Evolutionary conservation across 2,329 filamentous ascomycete genomes (phyloP), one percentile per base, ranked within the genome.

Genomic region (Pseudogymnoascus sp.): DNA sequence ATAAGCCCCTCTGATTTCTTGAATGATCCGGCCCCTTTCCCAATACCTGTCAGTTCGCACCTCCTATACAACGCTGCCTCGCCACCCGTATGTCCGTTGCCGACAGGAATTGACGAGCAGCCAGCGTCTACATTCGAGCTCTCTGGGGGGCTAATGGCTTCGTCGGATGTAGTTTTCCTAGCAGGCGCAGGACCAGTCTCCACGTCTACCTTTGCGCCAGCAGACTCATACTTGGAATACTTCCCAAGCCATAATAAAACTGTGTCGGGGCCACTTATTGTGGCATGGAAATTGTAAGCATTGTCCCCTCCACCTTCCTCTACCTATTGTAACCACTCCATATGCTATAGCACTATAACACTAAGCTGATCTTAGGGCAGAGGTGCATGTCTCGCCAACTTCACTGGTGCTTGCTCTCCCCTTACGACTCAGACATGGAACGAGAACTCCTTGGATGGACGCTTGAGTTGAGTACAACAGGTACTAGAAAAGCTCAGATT

Each of bases 1-100:
- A 7, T 64, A 53, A 4, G 72, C 72, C 16, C 65, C 64, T 0
- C 66, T 65, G 35, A 74, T 67, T 42, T 74, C 72, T 42, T 73
- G 72, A 14, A 74, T 64, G 14, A 72, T 70, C 71, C 69, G 69
- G 7, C 70, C 37, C 21, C 68, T 59, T 1, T 61, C 40, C 68
- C 68, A 69, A 31, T 70, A 70, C 7, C 42, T 33, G 44, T 68
- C 62, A 10, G 13, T 47, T 50, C 66, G 68, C 16, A 70, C 47
- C 37, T 62, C 56, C 5, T 61, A 56, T n/a, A 60, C 62, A 37
- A 67, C n/a, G 11, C 19, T 63, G 44, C 61, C 59, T 38, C 38
- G 37, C 29, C 42, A 38, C 13, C 29, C 13, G 47, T 29, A n/a
- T 42, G 33, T 53, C 26, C 35, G 53, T 7, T n/a, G 8, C 47